Conservation (phyloP, 192 early-diverging fungal genomes). For the Mortierella antarctica region DNA sequence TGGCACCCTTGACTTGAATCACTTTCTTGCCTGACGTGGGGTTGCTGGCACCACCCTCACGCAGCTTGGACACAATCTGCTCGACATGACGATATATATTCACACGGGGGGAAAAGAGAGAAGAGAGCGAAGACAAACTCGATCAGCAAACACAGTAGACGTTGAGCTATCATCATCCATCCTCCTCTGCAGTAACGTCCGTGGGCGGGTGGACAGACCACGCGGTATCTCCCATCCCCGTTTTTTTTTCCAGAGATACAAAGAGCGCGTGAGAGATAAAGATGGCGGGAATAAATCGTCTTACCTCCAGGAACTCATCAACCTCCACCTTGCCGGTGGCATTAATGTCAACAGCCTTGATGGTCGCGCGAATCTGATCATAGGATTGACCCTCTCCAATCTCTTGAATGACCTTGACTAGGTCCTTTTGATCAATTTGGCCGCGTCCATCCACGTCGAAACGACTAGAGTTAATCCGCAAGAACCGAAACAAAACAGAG, state of each 20-base stretch:
- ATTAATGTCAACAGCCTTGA: constrained; percentile 76
- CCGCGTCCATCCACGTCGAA: constrained; percentile 75
- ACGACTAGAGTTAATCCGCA: constrained; percentile 16
- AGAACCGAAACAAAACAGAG: neutral
- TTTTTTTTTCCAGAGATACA: constrained; percentile 2
- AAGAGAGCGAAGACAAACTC: neutral
- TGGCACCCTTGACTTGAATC: constrained; percentile 87
- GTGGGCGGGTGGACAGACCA: neutral
- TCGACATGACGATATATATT: neutral
- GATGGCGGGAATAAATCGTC: neutral
- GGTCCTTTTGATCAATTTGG: constrained; percentile 74
- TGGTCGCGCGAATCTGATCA: constrained; percentile 77
- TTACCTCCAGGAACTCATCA: constrained; percentile 85
- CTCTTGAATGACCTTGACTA: constrained; percentile 70
- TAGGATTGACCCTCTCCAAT: constrained; percentile 75
- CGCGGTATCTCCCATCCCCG: constrained; percentile 4
- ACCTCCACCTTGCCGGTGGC: constrained; percentile 77
- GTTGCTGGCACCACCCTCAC: constrained; percentile 59
- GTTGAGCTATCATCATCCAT: no score
- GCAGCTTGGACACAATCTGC: constrained; percentile 63
- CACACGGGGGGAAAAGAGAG: constrained; percentile 3
- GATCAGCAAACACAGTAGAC: neutral
- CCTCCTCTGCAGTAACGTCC: neutral
- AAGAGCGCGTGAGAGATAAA: neutral
- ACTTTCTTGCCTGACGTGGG: constrained; percentile 76